Evolutionary conservation across 192 early-diverging fungal genomes (phyloP), one percentile per base, ranked within the genome.

Genomic region (Pilaira anomala): DNA sequence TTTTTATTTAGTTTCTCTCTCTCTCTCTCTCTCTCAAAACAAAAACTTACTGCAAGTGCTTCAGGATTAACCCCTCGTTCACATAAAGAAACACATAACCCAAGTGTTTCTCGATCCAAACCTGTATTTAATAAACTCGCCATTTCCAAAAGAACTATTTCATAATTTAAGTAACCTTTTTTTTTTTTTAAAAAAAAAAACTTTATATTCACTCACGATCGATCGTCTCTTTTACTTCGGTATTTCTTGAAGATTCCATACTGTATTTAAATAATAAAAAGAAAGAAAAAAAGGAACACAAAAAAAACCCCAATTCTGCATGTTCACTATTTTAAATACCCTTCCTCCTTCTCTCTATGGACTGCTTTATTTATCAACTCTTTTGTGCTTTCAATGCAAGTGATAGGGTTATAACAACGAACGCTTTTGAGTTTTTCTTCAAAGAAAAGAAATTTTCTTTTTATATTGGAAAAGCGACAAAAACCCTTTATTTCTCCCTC

Each of bases 21-120:
- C 14, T 7, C n/a, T n/a, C n/a, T n/a, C n/a, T n/a, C n/a, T n/a
- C n/a, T n/a, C n/a, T n/a, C n/a, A n/a, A n/a, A n/a, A n/a, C n/a
- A n/a, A n/a, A n/a, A n/a, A 54, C 55, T 59, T 65, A 78, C 80
- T 7, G 91, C 88, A 16, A 87, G 48, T 26, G 85, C 85, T 76
- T 94, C 92, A 19, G 92, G 92, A 64, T 94, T 93, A 26, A 85
- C 88, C 12, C 92, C 91, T n/a, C 67, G 69, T 66, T 94, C 92
- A 66, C 85, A 87, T 21, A 94, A 74, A 11, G 86, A 84, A 4
- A 93, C 79, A 63, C 91, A 94, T 3, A 86, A 61, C 0, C 87
- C 79, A 9, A 94, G 77, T 0, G 88, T 76, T 29, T 94, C 83
- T 18, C 86, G 73, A 69, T 89, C 87, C 7, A 94, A 76, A 0